A percentile compares a stretch with the other conserved stretches of the same genome.
Evolutionary conservation across 140 eudicot species (phyloP).

Genomic region (Ambrosia hybrid): DNA sequence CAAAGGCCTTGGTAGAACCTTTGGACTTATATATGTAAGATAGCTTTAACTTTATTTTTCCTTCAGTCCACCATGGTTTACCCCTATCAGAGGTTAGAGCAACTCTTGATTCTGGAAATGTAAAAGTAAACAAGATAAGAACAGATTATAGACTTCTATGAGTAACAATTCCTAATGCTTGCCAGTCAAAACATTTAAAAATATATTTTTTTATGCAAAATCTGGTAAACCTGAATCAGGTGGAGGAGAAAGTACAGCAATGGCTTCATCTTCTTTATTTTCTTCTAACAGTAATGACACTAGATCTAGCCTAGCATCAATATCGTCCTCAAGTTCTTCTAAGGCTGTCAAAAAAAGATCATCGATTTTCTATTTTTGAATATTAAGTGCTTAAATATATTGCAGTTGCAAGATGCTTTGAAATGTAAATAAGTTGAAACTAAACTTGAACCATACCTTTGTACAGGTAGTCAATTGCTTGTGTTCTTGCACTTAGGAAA

Average conservation of each 20-base stretch:
- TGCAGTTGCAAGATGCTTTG: not conserved
- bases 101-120: too few species aligned
- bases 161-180: too few species aligned
- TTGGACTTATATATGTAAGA: too few species aligned
- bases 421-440: not conserved
- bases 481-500: slow-evolving; percentile 24
- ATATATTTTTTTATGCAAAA: slow-evolving; percentile 4
- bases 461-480: too few species aligned
- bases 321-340: slow-evolving; percentile 19
- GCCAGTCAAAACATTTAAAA: not conserved
- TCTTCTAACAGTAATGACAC: slow-evolving; percentile 72
- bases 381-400: not conserved
- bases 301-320: slow-evolving; percentile 56
- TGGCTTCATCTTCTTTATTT: slow-evolving; percentile 67
- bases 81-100: too few species aligned
- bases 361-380: not conserved
- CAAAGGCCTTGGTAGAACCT: too few species aligned
- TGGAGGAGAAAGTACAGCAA: slow-evolving; percentile 75
- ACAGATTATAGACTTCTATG: too few species aligned
- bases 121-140: too few species aligned
- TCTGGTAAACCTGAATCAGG: slow-evolving; percentile 47
- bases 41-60: too few species aligned
- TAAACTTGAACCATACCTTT: too few species aligned
- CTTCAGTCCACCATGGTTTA: too few species aligned
- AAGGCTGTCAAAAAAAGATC: slow-evolving; percentile 47